Evolutionary conservation across 2,329 filamentous ascomycete genomes (phyloP).

Genomic region (Sclerotiophoma versabilis): DNA sequence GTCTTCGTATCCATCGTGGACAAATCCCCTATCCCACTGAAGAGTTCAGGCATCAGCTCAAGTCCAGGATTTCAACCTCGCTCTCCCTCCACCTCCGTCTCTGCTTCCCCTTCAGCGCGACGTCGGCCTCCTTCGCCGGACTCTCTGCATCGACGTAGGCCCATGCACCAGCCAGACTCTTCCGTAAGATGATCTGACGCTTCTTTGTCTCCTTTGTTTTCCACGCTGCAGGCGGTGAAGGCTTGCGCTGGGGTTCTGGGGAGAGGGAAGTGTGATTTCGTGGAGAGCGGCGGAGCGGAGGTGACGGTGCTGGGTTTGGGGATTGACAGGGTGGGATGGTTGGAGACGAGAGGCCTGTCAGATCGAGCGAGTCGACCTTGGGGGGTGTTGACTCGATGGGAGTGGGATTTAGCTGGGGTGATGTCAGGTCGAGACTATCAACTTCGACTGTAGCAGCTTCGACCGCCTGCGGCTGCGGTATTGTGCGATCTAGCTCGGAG

Average conservation of each 20-base stretch:
- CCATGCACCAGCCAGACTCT: conserved; percentile 45
- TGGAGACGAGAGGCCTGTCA: conserved; percentile 31
- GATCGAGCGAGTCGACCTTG: conserved; percentile 30
- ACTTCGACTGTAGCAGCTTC: conserved; percentile 21
- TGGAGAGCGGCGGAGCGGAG: conserved; percentile 30
- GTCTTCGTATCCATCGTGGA: too few relatives aligned
- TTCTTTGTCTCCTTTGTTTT: conserved; percentile 42
- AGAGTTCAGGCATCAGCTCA: too few relatives aligned
- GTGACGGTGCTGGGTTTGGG: conserved; percentile 9
- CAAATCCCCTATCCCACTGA: too few relatives aligned
- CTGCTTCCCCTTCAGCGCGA: conserved; percentile 31
- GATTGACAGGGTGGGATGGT: background rate
- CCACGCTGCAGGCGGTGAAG: conserved; percentile 36
- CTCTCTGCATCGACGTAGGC: conserved; percentile 38
- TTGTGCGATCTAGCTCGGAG: background rate
- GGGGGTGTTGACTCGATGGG: conserved; percentile 12
- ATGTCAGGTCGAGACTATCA: conserved; percentile 39
- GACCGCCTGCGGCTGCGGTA: background rate
- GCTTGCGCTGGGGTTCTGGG: background rate
- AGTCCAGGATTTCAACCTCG: conserved; percentile 46
- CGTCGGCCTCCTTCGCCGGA: conserved; percentile 7
- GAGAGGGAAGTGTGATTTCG: conserved; percentile 21
- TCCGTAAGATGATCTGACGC: conserved; percentile 38
- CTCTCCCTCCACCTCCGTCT: conserved; percentile 46
- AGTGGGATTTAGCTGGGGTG: background rate